phyloP scores from a whole-genome alignment of 2,329 filamentous ascomycete genomes.

The Chaetomium globosum region DNA sequence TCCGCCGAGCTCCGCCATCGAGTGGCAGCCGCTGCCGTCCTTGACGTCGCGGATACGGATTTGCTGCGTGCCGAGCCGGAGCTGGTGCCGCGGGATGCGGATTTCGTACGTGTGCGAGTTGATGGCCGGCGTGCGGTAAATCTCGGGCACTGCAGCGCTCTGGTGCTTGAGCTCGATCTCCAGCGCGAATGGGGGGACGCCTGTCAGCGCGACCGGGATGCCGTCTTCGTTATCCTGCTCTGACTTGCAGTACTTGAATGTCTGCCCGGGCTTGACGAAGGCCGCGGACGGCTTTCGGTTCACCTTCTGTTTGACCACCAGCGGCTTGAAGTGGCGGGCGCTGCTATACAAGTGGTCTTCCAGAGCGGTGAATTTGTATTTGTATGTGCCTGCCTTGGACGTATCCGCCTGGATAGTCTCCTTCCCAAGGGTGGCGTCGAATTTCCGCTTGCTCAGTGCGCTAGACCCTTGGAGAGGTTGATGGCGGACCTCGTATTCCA shows the following conservation, averaged over 20 bases:
- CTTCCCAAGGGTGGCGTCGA: slow-evolving; percentile 75
- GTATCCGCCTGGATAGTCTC: slow-evolving; percentile 87
- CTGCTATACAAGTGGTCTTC: slow-evolving; percentile 84
- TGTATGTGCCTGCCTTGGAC: slow-evolving; percentile 76
- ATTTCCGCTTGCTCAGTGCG: slow-evolving; percentile 66
- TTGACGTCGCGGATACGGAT: slow-evolving; percentile 87
- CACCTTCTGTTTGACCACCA: slow-evolving; percentile 79
- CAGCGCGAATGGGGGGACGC: slow-evolving; percentile 82
- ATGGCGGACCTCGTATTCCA: slow-evolving; percentile 79
- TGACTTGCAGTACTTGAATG: slow-evolving; percentile 92
- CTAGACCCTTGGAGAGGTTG: slow-evolving; percentile 68
- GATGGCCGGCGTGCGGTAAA: slow-evolving; percentile 80
- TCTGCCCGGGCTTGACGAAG: slow-evolving; percentile 85
- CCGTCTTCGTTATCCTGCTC: slow-evolving; percentile 80
- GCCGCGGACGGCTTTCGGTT: slow-evolving; percentile 79
- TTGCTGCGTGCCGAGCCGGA: slow-evolving; percentile 86
- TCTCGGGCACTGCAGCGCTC: slow-evolving; percentile 75
- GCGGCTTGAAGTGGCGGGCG: slow-evolving; percentile 65
- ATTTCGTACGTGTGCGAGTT: slow-evolving; percentile 73
- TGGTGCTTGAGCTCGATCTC: slow-evolving; percentile 95
- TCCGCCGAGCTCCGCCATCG: slow-evolving; percentile 69
- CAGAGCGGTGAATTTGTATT: slow-evolving; percentile 81
- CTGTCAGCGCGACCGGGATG: slow-evolving; percentile 83
- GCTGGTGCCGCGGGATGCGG: slow-evolving; percentile 78
- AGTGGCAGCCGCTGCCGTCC: slow-evolving; percentile 83